Conservation (phyloP, 306 rosid genomes). For the Albizia julibrissin region DNA sequence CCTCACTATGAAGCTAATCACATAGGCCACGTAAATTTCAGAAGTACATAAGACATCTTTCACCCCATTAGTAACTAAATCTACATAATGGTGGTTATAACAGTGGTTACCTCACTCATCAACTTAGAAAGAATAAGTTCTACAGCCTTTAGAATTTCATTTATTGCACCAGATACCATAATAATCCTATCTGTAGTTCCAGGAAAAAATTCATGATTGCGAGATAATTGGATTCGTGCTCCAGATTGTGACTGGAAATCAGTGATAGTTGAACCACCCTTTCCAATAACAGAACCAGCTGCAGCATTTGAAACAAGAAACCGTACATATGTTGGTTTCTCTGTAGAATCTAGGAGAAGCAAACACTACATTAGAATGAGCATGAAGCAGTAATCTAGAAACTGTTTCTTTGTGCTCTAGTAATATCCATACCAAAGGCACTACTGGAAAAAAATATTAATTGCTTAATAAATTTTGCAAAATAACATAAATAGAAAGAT, state of each 20-base stretch:
- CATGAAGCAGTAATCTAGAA: constrained; percentile 9
- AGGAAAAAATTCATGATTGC: constrained; percentile 95
- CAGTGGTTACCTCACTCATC: constrained; percentile 79
- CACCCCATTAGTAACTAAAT: constrained; percentile 26
- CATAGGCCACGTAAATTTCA: constrained; percentile 29
- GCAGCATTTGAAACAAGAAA: constrained; percentile 99
- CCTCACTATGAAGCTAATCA: constrained; percentile 81
- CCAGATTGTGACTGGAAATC: constrained; percentile 99
- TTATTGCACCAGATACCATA: constrained; percentile 88
- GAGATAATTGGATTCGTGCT: constrained; percentile 95
- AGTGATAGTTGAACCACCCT: constrained; percentile 99
- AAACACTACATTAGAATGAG: constrained; percentile 28
- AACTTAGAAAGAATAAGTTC: constrained; percentile 88
- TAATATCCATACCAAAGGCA: neutral
- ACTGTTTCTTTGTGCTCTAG: neutral
- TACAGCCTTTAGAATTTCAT: constrained; percentile 80
- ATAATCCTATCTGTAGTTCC: constrained; percentile 98
- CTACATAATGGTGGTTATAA: constrained; percentile 17
- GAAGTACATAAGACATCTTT: constrained; percentile 23
- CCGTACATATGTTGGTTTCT: constrained; percentile 85
- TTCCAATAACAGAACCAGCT: constrained; percentile 99
- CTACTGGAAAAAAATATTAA: neutral
- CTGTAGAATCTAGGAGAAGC: constrained; percentile 65
- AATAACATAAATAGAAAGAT: too few species aligned
- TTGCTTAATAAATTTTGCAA: neutral